Evolutionary conservation across 2,329 filamentous ascomycete genomes (phyloP).

Genomic region (Apiospora kogelbergensis): DNA sequence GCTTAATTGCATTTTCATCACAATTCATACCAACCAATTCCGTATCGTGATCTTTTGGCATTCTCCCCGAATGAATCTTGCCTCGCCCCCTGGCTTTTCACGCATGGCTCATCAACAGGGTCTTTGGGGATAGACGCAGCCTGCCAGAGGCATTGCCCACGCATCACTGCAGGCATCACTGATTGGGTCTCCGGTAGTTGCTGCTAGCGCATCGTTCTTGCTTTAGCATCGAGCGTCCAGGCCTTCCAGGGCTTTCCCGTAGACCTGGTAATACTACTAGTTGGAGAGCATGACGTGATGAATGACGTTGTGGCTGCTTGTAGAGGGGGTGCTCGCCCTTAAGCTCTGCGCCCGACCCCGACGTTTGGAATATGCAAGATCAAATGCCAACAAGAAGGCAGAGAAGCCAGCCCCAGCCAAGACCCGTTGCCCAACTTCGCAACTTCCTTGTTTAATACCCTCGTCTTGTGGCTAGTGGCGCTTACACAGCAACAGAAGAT

Average conservation of each 20-base stretch:
- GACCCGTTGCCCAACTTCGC: background rate
- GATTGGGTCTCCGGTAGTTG: background rate
- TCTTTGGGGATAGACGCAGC: background rate
- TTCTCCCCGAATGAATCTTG: too few species aligned
- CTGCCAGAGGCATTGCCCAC: background rate
- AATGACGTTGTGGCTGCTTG: slow-evolving; percentile 5
- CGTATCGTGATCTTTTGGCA: background rate
- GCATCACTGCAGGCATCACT: background rate
- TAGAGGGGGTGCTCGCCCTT: background rate
- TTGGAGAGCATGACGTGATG: slow-evolving; percentile 5
- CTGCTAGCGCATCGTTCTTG: background rate
- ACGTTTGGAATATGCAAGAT: background rate
- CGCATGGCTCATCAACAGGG: background rate
- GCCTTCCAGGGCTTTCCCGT: background rate
- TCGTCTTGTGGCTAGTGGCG: slow-evolving; percentile 13
- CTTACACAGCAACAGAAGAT: background rate
- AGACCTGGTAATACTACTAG: background rate
- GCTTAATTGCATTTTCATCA: background rate
- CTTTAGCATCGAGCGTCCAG: background rate
- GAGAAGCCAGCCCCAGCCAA: background rate
- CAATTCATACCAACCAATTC: background rate
- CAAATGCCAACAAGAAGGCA: background rate
- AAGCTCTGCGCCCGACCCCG: background rate
- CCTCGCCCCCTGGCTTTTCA: background rate
- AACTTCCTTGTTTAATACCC: slow-evolving; percentile 14